A percentile compares a stretch with the other conserved stretches of the same genome.
Conservation (phyloP, 1,284 basidiomycete genomes). For the Tetrapyrgos nigripes region DNA sequence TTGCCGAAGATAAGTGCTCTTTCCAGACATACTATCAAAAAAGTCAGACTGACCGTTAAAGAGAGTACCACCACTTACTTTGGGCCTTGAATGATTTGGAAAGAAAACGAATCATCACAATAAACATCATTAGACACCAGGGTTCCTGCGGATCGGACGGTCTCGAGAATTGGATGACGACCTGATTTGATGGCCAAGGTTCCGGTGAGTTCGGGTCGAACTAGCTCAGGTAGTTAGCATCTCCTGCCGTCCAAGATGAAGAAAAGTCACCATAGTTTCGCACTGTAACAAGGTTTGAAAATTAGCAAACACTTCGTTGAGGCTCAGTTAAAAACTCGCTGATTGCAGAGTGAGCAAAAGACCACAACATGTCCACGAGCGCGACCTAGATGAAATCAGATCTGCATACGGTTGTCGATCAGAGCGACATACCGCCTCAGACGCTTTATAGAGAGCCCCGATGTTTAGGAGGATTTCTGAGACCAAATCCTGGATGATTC, state of each 20-base stretch:
- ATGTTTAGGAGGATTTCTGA: slow-evolving; percentile 68
- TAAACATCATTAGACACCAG: slow-evolving; percentile 90
- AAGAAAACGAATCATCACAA: slow-evolving; percentile 79
- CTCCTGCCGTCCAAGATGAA: not conserved
- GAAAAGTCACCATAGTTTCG: slow-evolving; percentile 66
- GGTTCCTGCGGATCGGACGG: slow-evolving; percentile 67
- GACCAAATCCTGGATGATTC: slow-evolving; percentile 78
- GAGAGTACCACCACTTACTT: slow-evolving; percentile 60
- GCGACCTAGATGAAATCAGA: slow-evolving; percentile 61
- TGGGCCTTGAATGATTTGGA: slow-evolving; percentile 89
- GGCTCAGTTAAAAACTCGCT: slow-evolving; percentile 50
- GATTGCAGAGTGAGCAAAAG: slow-evolving; percentile 83
- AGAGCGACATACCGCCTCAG: slow-evolving; percentile 72
- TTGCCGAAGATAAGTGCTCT: slow-evolving; percentile 92
- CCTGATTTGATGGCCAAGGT: slow-evolving; percentile 88
- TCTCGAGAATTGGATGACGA: slow-evolving; percentile 87
- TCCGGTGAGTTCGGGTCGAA: slow-evolving; percentile 87
- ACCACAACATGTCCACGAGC: slow-evolving; percentile 85
- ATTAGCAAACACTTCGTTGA: slow-evolving; percentile 4
- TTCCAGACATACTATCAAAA: slow-evolving; percentile 85
- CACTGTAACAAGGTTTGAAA: slow-evolving; percentile 46
- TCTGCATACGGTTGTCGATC: not conserved
- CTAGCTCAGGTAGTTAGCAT: slow-evolving; percentile 42
- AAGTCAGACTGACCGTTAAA: not conserved
- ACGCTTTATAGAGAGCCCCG: slow-evolving; percentile 83